These are phyloP conservation scores for Candida neerlandica DNA, from an alignment of 1,139 yeast genomes.

Conservation along the genomic window DNA sequence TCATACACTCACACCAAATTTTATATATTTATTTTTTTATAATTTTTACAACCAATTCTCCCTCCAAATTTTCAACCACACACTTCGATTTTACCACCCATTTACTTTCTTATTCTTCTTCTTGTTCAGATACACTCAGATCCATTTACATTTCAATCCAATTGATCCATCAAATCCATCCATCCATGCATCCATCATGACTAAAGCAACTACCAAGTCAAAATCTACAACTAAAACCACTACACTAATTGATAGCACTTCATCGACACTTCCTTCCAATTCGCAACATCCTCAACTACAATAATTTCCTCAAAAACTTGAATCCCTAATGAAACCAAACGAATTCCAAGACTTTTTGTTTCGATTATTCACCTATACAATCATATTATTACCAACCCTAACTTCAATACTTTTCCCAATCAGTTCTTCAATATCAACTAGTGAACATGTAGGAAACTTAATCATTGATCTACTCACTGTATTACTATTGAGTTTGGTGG, in stretches of 20 bases:
- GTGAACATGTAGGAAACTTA: slow-evolving; percentile 20
- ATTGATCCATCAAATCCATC: neutral
- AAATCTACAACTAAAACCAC: neutral
- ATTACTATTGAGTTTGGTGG: slow-evolving; percentile 29
- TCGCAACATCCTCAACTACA: neutral
- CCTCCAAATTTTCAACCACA: neutral
- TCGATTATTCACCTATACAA: slow-evolving; percentile 16
- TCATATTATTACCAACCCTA: slow-evolving; percentile 17
- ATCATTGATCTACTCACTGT: slow-evolving; percentile 33
- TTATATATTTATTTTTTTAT: neutral
- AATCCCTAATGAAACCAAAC: slow-evolving; percentile 4
- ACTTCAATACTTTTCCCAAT: slow-evolving; percentile 18
- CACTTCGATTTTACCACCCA: neutral
- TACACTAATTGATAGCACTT: neutral
- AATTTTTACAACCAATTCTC: slow-evolving; percentile 4
- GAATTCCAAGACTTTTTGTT: slow-evolving; percentile 14
- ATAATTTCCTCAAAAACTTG: slow-evolving; percentile 3
- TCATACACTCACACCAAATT: neutral
- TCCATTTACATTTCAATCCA: too few relatives aligned
- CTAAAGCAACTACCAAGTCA: neutral
- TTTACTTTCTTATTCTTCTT: neutral
- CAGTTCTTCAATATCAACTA: slow-evolving; percentile 14
- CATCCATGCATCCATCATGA: neutral
- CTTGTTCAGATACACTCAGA: neutral
- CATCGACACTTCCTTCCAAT: neutral